phyloP scores from a whole-genome alignment of 148 eudicot species.

The Silene conica region DNA sequence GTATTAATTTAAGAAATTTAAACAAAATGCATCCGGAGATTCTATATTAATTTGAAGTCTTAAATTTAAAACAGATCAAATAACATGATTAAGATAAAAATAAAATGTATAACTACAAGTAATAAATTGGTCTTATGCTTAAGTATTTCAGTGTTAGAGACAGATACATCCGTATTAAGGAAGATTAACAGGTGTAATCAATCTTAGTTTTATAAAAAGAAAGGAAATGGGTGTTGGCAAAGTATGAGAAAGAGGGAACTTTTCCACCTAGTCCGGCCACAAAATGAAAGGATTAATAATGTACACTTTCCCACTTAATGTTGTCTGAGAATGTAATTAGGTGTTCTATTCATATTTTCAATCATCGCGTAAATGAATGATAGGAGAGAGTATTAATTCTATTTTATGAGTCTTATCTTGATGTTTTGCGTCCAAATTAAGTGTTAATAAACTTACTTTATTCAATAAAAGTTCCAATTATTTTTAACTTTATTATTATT shows the following conservation, averaged over 20 bases:
- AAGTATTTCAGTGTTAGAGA: no score
- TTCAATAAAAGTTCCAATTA: constrained; percentile 5
- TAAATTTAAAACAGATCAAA: no score
- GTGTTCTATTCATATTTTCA: background rate
- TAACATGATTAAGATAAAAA: no score
- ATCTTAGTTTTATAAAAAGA: no score
- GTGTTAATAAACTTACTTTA: constrained; percentile 11
- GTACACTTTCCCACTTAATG: constrained; percentile 20
- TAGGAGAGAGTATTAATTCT: constrained; percentile 2
- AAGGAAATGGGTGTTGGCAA: background rate
- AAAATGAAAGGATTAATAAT: constrained; percentile 1
- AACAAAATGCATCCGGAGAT: no score
- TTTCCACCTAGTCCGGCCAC: constrained; percentile 17
- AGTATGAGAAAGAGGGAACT: background rate
- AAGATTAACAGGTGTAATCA: no score
- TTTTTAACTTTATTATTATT: background rate
- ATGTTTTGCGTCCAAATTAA: constrained; percentile 10
- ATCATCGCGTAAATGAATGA: constrained; percentile 17
- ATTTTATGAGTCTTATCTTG: constrained; percentile 8
- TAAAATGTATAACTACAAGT: no score
- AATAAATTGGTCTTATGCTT: no score
- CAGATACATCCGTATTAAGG: no score
- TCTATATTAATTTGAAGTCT: no score
- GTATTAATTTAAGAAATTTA: no score
- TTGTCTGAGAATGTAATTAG: constrained; percentile 15